These are phyloP conservation scores for Beauveria brongniartii DNA, from an alignment of 2,329 filamentous ascomycete genomes.

Conservation along the genomic window DNA sequence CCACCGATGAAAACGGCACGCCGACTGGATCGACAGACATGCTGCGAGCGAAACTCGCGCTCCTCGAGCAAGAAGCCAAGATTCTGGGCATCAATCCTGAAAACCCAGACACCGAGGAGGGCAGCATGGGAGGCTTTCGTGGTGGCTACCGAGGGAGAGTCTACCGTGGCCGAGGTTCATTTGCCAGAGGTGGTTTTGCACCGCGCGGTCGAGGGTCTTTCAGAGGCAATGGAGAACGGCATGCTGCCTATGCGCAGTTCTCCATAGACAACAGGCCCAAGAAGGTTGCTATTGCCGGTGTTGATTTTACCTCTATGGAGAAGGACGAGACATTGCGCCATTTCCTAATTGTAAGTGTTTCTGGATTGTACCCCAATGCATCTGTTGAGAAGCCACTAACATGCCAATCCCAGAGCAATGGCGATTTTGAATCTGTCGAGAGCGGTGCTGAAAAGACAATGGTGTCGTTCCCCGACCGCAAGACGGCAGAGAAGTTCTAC, in stretches of 20 bases:
- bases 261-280: constrained; percentile 71
- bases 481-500: constrained; percentile 63
- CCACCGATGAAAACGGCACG: constrained; percentile 17
- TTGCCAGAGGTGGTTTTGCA: constrained; percentile 28
- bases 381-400: not conserved
- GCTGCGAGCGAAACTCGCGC: constrained; percentile 63
- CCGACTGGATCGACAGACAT: constrained; percentile 43
- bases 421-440: constrained; percentile 53
- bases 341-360: constrained; percentile 56
- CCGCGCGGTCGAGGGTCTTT: constrained; percentile 29
- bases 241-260: constrained; percentile 52
- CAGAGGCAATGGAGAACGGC: constrained; percentile 37
- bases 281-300: constrained; percentile 55
- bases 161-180: constrained; percentile 32
- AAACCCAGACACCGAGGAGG: constrained; percentile 31
- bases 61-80: constrained; percentile 65
- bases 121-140: constrained; percentile 23
- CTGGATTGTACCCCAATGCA: no score
- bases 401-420: constrained; percentile 42
- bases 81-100: constrained; percentile 57
- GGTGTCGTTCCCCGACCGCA: constrained; percentile 58
- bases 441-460: constrained; percentile 38
- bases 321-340: constrained; percentile 64
- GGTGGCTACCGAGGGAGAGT: constrained; percentile 24
- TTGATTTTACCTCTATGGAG: constrained; percentile 52